Base-by-base conservation (phyloP, 2,329 filamentous ascomycete genomes). In the Claviceps sp. region DNA sequence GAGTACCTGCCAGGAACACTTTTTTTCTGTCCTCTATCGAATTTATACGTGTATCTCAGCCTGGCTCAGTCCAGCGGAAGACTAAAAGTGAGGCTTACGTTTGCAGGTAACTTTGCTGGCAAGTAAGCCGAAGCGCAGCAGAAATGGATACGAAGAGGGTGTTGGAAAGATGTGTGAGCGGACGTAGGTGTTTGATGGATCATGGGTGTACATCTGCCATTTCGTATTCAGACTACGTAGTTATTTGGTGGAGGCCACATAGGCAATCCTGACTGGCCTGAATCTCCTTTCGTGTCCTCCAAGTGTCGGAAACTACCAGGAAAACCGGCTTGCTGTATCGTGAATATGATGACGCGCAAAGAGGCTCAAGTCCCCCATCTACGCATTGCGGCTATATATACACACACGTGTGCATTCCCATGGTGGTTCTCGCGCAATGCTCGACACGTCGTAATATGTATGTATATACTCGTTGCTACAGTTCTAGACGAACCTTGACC, bases 311-410 rank as follows among this genome's bases (percentile, higher is more conserved):
- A 53, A 56, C 55, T 56, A 49, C 52, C 47, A 49, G 26, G 34
- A 22, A 49, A 49, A 45, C 43, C 48, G 45, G 38, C 45, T 54
- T 53, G 26, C 49, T 52, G 55, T 47, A 50, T 55, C 52, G 55
- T 54, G 52, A 53, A 59, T 59, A 52, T 57, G 56, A 55, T 59
- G 56, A 56, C 56, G 56, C 58, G 39, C 51, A 55, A 58, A 37
- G 48, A 55, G 55, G 54, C 29, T 45, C 17, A 39, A 48, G 39
- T 3, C 13, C 40, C 45, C 50, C 50, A 47, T 37, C 46, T 48
- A 40, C 52, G 37, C n/a, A 16, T 39, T 26, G 23, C 23, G 6
- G 50, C 36, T 55, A 55, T 54, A 54, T 54, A 57, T 47, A 47
- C 29, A 45, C 53, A 47, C 50, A 53, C 52, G 45, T 52, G 49